Evolutionary conservation across 495 filamentous ascomycete species (phyloP), one percentile per base, ranked within the genome.

Genomic region (Pseudomonodictys pantanalensis): DNA sequence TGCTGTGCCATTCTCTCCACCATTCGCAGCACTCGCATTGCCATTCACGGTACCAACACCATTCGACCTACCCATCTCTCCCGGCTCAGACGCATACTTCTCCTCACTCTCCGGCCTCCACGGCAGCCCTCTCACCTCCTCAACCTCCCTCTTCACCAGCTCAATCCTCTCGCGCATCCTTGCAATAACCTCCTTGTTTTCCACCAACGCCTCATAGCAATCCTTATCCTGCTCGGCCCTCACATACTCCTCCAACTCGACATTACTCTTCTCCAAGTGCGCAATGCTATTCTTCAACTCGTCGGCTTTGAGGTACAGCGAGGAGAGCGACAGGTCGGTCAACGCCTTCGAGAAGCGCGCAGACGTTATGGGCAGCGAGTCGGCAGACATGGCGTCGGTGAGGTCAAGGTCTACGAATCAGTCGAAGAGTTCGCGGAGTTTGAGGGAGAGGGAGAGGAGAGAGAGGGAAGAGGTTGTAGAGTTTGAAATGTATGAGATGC

Each of bases 261-360:
- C 75, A 74, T 95, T 95, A 23, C 87, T 91, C 73, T 84, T 83
- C 53, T 84, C 78, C 20, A 96, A 86, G 70, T 96, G 91, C 8
- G 82, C 77, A 70, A 93, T 89, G 50, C 80, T 85, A 78, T 95
- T 95, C 69, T 81, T 84, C 38, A 96, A 77, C 70, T 96, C 91
- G 62, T 83, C 79, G 62, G 85, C 84, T 78, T 96, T 96, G 72
- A 83, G 75, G 76, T 91, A 86, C 39, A 96, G 81, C 39, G 79
- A 76, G 56, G 81, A 79, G 66, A 92, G 73, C 33, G 88, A 80
- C 24, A 96, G 85, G 61, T 85, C 82, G 63, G 79, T 72, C 58
- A 96, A 79, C 12, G 91, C 91, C 69, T 78, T 77, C 60, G 88
- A 83, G 77, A 91, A 89, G 64, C 76, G 78, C 28, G 77, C 66